Base-by-base conservation (phyloP, 257 asterid species). In the Solanum bulbocastanum region DNA sequence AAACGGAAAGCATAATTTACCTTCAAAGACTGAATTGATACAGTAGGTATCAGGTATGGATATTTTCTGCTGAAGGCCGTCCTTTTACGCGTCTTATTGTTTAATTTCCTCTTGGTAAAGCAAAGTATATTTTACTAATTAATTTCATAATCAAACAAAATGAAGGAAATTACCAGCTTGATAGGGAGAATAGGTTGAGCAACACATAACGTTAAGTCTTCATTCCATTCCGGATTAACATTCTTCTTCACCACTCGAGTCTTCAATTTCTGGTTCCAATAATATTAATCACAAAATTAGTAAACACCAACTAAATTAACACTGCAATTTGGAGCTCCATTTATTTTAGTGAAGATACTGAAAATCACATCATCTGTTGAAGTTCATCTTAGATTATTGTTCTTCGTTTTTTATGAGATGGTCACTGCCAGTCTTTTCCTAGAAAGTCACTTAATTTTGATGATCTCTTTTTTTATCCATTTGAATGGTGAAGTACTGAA, bases 151-250 rank as follows among this genome's bases (percentile, higher is more conserved):
- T 22, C 27, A 83, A 33, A 52, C 69, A 30, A 46, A 30, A 30
- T 46, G 33, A 22, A 87, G 27, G 37, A 66, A 91, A 90, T 65
- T 91, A 95, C 98, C 90, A 95, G 62, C 89, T 90, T 93, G 91
- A 96, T 90, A 25, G 97, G 96, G 36, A 89, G 88, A 75, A 82
- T 91, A 33, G 98, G 92, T 87, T 96, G 96, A 0, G 90, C 36
- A n/a, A 96, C 62, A 60, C 94, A 90, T 0, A 96, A 92, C 2
- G 98, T 96, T 5, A 96, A 93, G 32, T 94, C 95, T 30, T 95
- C 98, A 83, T 95, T 94, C 98, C 98, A 95, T 89, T 93, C 96
- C 0, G 98, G 98, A 87, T 95, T 95, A 30, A 94, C 35, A 85
- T 94, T 93, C 92, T 91, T 94, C 86, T 89, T 92, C 88, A 96